Conservation (phyloP, 345 rosid genomes). For the Citrus hindsii region DNA sequence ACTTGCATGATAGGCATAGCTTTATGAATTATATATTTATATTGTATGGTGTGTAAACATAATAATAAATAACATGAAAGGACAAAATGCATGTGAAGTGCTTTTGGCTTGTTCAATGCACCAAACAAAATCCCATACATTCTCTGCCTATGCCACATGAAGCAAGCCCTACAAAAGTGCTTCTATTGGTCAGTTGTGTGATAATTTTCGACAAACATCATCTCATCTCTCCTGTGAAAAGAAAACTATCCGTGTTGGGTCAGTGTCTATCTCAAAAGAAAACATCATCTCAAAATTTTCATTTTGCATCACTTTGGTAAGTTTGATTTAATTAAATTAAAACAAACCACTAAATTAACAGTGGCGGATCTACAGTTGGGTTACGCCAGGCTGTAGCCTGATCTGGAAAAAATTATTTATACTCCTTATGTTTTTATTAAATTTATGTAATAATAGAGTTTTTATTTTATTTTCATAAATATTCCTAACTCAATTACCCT, state of each 20-base stretch:
- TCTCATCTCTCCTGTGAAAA: neutral
- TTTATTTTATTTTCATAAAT: too few species aligned
- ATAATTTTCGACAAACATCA: neutral
- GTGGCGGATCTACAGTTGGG: too few species aligned
- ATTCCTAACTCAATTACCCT: too few species aligned
- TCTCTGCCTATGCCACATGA: constrained; percentile 21
- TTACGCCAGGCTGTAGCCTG: too few species aligned
- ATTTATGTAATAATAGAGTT: too few species aligned
- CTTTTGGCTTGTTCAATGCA: constrained; percentile 16
- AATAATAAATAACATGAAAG: neutral
- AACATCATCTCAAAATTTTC: neutral
- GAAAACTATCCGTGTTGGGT: neutral
- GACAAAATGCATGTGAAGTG: constrained; percentile 27
- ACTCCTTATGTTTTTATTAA: too few species aligned
- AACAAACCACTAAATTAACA: too few species aligned
- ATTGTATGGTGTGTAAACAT: neutral
- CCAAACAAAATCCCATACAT: constrained; percentile 7
- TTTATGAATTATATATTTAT: too few species aligned
- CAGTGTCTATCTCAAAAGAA: too few species aligned
- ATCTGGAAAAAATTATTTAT: too few species aligned
- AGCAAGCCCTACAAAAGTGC: constrained; percentile 21
- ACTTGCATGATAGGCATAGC: neutral
- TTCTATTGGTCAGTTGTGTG: neutral
- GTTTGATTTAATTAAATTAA: neutral
- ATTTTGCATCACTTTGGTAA: neutral